A percentile compares a stretch with the other conserved stretches of the same genome.
Conservation (phyloP, 805 yeast species). For the Candida montana region DNA sequence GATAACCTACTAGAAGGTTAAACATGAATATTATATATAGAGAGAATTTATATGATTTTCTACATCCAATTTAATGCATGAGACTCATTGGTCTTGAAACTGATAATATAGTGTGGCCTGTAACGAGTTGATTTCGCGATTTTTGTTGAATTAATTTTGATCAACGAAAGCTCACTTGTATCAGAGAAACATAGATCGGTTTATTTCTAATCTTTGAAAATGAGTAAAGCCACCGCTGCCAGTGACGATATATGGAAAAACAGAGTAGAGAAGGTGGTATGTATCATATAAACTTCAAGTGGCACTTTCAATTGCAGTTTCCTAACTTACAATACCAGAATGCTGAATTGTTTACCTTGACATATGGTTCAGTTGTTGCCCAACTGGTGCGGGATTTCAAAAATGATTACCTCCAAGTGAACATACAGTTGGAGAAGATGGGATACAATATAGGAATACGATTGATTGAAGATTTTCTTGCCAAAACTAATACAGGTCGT, state of each 20-base stretch:
- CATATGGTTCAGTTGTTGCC: conserved; percentile 90
- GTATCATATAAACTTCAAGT: too few species aligned
- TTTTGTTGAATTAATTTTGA: not conserved
- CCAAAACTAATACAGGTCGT: conserved; percentile 79
- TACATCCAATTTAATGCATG: too few species aligned
- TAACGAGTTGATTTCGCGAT: conserved; percentile 1
- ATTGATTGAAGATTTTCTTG: conserved; percentile 86
- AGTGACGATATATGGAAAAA: conserved; percentile 94
- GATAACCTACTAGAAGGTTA: conserved; percentile 39
- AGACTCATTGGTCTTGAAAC: too few species aligned
- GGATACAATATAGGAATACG: conserved; percentile 93
- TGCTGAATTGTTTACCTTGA: conserved; percentile 88
- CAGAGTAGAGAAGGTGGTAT: conserved; percentile 74
- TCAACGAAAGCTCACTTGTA: too few species aligned
- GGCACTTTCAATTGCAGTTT: not conserved
- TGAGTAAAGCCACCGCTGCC: conserved; percentile 40
- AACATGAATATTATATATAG: too few species aligned
- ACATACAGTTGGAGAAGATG: conserved; percentile 82
- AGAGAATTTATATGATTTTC: too few species aligned
- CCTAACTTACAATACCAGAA: conserved; percentile 39
- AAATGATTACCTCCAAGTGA: conserved; percentile 72
- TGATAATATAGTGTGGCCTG: too few species aligned
- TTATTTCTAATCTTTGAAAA: too few species aligned
- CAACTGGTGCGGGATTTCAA: conserved; percentile 83
- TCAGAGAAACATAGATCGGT: too few species aligned